Evolutionary conservation across 2,329 filamentous ascomycete genomes (phyloP).

Genomic region (Fusarium sp.): DNA sequence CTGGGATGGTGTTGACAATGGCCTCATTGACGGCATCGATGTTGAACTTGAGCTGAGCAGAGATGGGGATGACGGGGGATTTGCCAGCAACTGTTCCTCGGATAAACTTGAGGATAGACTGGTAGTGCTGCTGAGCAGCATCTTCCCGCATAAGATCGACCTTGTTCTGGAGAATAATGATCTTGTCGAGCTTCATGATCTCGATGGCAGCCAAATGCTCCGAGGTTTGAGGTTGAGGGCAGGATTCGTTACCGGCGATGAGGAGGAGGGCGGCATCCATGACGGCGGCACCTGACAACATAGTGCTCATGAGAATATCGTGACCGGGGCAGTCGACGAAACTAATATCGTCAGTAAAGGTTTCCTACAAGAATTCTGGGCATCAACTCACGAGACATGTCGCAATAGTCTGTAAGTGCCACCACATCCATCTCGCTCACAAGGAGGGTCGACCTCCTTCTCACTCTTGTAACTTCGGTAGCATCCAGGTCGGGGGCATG

Average conservation of each 20-base stretch:
- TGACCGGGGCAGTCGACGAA: constrained; percentile 99
- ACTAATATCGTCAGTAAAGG: constrained; percentile 59
- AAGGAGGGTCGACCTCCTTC: constrained; percentile 97
- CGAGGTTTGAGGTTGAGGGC: constrained; percentile 97
- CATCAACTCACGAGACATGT: constrained; percentile 84
- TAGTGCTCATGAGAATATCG: constrained; percentile 99
- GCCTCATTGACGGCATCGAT: constrained; percentile 98
- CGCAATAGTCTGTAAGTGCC: constrained; percentile 90
- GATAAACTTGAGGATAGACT: constrained; percentile 98
- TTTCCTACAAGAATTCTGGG: not conserved
- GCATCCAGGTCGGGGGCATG: constrained; percentile 94
- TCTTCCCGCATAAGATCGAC: constrained; percentile 98
- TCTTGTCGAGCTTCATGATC: constrained; percentile 99
- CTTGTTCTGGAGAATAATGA: constrained; percentile 99
- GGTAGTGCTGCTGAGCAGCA: constrained; percentile 91
- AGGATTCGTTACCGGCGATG: constrained; percentile 98
- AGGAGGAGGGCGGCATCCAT: constrained; percentile 98
- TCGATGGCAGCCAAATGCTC: constrained; percentile 99
- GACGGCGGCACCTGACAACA: constrained; percentile 99
- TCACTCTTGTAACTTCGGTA: constrained; percentile 98
- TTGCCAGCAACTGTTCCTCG: constrained; percentile 96
- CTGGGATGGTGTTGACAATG: constrained; percentile 93
- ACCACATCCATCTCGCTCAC: constrained; percentile 90
- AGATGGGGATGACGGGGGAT: constrained; percentile 94
- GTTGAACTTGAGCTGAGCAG: constrained; percentile 99